Evolutionary conservation across 495 filamentous ascomycete genomes (phyloP).

Genomic region (Neurospora sp.): DNA sequence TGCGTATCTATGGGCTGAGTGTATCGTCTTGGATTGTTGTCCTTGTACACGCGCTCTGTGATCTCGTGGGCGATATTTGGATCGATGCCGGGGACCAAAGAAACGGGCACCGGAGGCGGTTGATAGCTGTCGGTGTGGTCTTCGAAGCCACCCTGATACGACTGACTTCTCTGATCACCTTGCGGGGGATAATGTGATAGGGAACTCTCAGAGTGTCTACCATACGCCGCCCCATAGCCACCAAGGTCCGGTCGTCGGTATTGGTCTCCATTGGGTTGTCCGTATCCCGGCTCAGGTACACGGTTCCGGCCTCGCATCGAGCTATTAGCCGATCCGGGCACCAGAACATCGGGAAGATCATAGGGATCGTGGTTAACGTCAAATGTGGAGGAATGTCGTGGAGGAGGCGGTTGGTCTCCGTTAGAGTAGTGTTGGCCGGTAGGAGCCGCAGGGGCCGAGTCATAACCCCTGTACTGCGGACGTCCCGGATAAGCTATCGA

Average conservation of each 20-base stretch:
- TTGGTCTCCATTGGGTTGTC: constrained; percentile 54
- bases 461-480: constrained; percentile 35
- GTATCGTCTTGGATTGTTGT: constrained; percentile 34
- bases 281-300: not conserved
- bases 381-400: constrained; percentile 37
- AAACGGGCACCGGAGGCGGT: constrained; percentile 47
- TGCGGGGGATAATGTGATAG: constrained; percentile 12
- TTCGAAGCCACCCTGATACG: constrained; percentile 25
- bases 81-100: constrained; percentile 62
- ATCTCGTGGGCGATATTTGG: constrained; percentile 47
- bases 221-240: constrained; percentile 8
- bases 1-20: constrained; percentile 28
- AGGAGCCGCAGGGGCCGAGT: constrained; percentile 30
- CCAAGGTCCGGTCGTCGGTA: constrained; percentile 43
- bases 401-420: constrained; percentile 22
- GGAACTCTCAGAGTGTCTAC: constrained; percentile 17
- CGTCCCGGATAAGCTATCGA: constrained; percentile 34
- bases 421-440: constrained; percentile 18
- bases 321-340: not conserved
- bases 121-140: constrained; percentile 26
- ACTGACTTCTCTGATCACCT: constrained; percentile 10
- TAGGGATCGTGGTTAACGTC: constrained; percentile 32
- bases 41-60: constrained; percentile 40
- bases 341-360: not conserved
- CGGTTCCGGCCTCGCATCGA: not conserved